A percentile compares a stretch with the other conserved stretches of the same genome.
These are phyloP conservation scores for Aspergillus niger DNA, from an alignment of 2,329 filamentous ascomycete species.

Conservation along the genomic window DNA sequence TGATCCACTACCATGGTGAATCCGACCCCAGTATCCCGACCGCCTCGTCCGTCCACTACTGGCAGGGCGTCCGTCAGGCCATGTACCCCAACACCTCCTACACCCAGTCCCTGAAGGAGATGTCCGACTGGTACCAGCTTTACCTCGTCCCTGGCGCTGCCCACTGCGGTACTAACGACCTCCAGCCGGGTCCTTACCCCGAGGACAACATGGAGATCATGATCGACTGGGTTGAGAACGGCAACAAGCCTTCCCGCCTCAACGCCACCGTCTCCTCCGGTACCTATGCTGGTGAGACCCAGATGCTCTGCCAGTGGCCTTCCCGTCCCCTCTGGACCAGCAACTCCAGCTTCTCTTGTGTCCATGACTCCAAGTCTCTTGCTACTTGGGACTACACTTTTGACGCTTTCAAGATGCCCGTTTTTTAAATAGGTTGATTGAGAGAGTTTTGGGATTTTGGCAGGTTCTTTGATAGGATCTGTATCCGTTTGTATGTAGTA, in stretches of 20 bases:
- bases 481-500: background rate
- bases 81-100: slow-evolving; percentile 51
- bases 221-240: slow-evolving; percentile 58
- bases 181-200: slow-evolving; percentile 50
- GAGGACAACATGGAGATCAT: slow-evolving; percentile 50
- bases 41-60: slow-evolving; percentile 58
- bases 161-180: slow-evolving; percentile 52
- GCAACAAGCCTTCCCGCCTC: slow-evolving; percentile 47
- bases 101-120: slow-evolving; percentile 42
- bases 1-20: slow-evolving; percentile 62
- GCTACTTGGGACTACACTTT: slow-evolving; percentile 22
- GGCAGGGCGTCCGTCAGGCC: slow-evolving; percentile 54
- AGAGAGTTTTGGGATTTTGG: background rate
- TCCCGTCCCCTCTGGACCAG: slow-evolving; percentile 33
- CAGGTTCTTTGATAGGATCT: background rate
- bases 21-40: slow-evolving; percentile 56
- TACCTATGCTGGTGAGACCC: slow-evolving; percentile 32
- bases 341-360: slow-evolving; percentile 16
- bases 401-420: slow-evolving; percentile 19
- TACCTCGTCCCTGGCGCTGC: slow-evolving; percentile 58
- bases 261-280: slow-evolving; percentile 44
- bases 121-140: slow-evolving; percentile 58
- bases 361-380: slow-evolving; percentile 19
- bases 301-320: slow-evolving; percentile 41
- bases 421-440: slow-evolving; percentile 8